Evolutionary conservation across 345 rosid species (phyloP), one percentile per base, ranked within the genome.

Genomic region (Eucalyptus erythrocorys): DNA sequence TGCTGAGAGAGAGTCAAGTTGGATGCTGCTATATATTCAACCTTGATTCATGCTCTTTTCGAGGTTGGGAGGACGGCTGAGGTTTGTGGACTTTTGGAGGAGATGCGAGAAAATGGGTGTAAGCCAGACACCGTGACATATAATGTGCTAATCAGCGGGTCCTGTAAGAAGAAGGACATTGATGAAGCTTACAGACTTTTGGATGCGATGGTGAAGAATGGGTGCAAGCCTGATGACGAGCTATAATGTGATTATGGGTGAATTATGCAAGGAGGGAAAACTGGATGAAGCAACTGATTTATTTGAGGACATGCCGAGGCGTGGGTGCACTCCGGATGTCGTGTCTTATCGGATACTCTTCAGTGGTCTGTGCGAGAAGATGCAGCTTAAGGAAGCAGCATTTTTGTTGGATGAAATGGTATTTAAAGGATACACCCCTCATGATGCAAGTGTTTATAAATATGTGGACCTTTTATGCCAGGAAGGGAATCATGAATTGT

Each of bases 291-390:
- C 96, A 3, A 92, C 49, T 55, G 96, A 96, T 88, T 90, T 97
- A 87, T 94, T 97, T 66, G 96, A 95, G 90, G 98, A 95, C 88
- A 95, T 97, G 98, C 98, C 98, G 5, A 90, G 98, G 68, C 92
- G 92, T 86, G 99, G 98, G 10, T 93, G 95, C 85, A 48, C 48
- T 86, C 98, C 98, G 55, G 98, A 97, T 93, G 91, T 91, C 34
- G 93, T 95, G 71, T 95, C 98, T 10, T 94, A 96, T 88, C 94
- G 99, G 88, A 93, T 95, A 89, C 89, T 96, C 84, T 97, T 97
- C 87, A 96, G 94, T 40, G 97, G 95, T 55, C 95, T 97, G 85
- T 91, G 95, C 11, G 89, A 91, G 42, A 92, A 88, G 86, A 88
- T 90, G 91, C 93, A 91, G 88, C 90, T 91, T 16, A 88, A 93